Evolutionary conservation across 2,329 filamentous ascomycete genomes (phyloP).

Genomic region (Gaeumannomyces sp.): DNA sequence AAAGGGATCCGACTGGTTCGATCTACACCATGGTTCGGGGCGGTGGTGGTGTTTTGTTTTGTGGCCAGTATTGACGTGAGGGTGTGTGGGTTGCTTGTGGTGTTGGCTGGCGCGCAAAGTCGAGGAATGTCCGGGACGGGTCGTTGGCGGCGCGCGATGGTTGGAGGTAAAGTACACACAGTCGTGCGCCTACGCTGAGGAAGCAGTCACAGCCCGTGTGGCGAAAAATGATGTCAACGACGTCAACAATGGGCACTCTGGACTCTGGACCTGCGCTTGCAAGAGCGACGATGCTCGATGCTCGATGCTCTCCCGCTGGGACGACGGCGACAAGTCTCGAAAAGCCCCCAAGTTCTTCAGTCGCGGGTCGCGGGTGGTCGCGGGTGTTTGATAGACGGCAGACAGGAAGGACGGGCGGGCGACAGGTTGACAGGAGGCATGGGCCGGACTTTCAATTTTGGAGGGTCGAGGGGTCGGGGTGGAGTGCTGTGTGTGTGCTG

Average conservation of each 20-base stretch:
- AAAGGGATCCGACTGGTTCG: neutral
- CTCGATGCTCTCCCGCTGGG: neutral
- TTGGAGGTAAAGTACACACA: neutral
- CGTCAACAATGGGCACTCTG: neutral
- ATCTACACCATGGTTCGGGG: neutral
- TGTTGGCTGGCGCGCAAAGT: neutral
- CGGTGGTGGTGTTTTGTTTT: neutral
- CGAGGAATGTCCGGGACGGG: neutral
- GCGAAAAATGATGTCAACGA: neutral
- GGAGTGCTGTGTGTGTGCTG: neutral
- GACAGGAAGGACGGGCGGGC: neutral
- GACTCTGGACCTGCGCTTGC: neutral
- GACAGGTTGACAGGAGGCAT: neutral
- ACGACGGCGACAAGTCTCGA: neutral
- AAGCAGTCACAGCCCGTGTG: neutral
- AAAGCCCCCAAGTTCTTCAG: neutral
- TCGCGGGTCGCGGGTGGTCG: neutral
- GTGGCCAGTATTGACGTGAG: too few relatives aligned
- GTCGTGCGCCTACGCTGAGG: too few relatives aligned
- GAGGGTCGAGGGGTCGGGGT: conserved; percentile 1
- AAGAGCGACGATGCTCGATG: neutral
- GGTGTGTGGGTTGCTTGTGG: neutral
- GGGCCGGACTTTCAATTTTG: neutral
- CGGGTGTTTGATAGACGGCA: neutral
- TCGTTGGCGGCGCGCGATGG: neutral